Percentiles rank a stretch among this genome's conserved stretches.
Conservation (phyloP, 192 early-diverging fungal genomes). For the Backusella luteola region DNA sequence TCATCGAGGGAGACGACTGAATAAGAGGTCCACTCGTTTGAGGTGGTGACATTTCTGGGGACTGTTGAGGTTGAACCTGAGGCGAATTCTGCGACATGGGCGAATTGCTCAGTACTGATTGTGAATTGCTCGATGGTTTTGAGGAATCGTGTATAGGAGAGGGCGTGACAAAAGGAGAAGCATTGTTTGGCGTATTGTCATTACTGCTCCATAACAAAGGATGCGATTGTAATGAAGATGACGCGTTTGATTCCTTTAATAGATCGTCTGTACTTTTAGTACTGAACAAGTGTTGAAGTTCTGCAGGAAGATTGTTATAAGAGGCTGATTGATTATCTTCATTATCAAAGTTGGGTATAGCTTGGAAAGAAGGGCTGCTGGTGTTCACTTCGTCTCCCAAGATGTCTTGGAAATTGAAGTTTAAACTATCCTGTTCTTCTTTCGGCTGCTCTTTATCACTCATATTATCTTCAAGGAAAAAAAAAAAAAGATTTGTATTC, state of each 20-base stretch:
- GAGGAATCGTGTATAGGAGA: neutral
- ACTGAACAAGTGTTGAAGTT: conserved; percentile 25
- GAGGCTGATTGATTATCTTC: conserved; percentile 10
- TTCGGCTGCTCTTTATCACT: neutral
- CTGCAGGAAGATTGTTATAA: conserved; percentile 17
- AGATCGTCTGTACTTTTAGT: conserved; percentile 11
- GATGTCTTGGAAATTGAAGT: conserved; percentile 23
- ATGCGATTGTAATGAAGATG: neutral
- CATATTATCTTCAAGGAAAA: neutral
- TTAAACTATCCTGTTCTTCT: conserved; percentile 15
- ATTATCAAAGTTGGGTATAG: conserved; percentile 17
- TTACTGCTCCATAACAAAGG: conserved; percentile 1
- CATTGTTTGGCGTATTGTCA: neutral
- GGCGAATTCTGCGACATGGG: conserved; percentile 4
- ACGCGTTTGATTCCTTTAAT: conserved; percentile 16
- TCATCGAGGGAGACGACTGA: neutral
- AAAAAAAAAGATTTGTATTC: neutral
- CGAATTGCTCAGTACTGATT: neutral
- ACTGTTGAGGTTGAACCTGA: neutral
- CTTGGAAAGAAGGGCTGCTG: conserved; percentile 8
- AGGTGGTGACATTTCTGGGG: neutral
- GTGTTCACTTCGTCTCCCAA: conserved; percentile 5
- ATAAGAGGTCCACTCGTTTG: neutral
- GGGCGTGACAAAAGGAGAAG: neutral
- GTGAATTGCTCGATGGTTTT: neutral